Evolutionary conservation across 176 grass and related monocot genomes (phyloP).

Genomic region (Ensete ventricosum): DNA sequence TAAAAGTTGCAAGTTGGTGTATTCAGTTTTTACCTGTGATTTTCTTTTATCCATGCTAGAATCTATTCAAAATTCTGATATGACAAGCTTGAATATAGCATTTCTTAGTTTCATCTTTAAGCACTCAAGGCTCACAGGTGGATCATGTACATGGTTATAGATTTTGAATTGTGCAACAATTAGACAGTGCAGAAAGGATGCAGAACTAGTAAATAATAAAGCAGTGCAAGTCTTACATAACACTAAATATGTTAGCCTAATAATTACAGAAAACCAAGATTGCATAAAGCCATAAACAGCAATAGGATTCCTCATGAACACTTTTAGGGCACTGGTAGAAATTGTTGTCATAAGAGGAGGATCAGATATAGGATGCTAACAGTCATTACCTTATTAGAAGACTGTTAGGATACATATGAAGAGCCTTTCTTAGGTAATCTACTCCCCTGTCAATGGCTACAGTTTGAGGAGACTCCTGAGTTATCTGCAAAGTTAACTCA

Average conservation of each 20-base stretch:
- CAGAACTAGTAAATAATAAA: too few species aligned
- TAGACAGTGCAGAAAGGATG: too few species aligned
- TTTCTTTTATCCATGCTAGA: neutral
- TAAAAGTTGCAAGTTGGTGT: neutral
- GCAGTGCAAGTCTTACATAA: too few species aligned
- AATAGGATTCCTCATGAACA: neutral
- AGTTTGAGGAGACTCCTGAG: conserved; percentile 27
- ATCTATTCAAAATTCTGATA: too few species aligned
- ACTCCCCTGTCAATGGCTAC: conserved; percentile 47
- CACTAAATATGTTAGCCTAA: too few species aligned
- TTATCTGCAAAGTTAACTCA: conserved; percentile 35
- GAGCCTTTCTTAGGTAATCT: conserved; percentile 64
- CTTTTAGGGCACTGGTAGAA: neutral
- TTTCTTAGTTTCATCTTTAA: too few species aligned
- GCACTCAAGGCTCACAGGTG: too few species aligned
- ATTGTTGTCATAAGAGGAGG: neutral
- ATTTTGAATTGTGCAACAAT: too few species aligned
- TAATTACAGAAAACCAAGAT: neutral
- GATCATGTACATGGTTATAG: too few species aligned
- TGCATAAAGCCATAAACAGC: neutral
- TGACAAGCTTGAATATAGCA: too few species aligned
- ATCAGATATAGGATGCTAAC: neutral
- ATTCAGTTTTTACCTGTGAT: neutral
- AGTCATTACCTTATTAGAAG: conserved; percentile 70
- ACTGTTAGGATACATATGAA: conserved; percentile 87